A percentile compares a stretch with the other conserved stretches of the same genome.
Conservation (phyloP, 805 yeast genomes). For the Wickerhamomyces mucosus region DNA sequence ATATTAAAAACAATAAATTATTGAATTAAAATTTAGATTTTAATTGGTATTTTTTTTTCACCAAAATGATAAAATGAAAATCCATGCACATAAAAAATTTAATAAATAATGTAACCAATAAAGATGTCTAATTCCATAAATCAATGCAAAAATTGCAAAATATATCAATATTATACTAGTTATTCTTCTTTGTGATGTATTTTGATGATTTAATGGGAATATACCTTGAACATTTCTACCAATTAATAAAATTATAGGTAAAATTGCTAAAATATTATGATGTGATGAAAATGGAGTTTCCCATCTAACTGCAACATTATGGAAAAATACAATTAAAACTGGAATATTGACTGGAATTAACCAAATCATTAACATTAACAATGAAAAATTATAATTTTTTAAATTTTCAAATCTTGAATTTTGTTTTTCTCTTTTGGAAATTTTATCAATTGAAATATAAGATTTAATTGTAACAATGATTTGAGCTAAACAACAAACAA, state of each 20-base stretch:
- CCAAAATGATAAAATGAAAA: conserved; percentile 24
- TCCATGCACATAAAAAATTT: conserved; percentile 52
- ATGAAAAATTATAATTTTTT: conserved; percentile 51
- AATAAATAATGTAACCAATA: conserved; percentile 76
- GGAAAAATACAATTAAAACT: conserved; percentile 69
- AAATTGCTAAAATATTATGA: conserved; percentile 69
- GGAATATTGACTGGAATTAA: conserved; percentile 74
- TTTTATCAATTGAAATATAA: conserved; percentile 1
- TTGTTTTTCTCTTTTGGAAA: conserved; percentile 11
- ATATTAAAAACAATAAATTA: too few relatives aligned
- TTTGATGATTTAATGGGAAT: conserved; percentile 29
- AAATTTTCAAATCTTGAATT: conserved; percentile 21
- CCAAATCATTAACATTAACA: conserved; percentile 65
- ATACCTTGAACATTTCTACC: conserved; percentile 44
- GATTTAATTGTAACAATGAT: conserved; percentile 37
- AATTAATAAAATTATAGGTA: conserved; percentile 58
- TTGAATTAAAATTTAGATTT: background rate
- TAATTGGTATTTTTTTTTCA: conserved; percentile 1
- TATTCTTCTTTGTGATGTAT: conserved; percentile 21
- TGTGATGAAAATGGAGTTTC: conserved; percentile 79
- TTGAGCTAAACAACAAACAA: conserved; percentile 53
- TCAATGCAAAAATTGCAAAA: conserved; percentile 47
- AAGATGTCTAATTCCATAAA: conserved; percentile 76
- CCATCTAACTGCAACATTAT: conserved; percentile 71
- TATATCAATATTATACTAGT: conserved; percentile 36